Evolutionary conservation across 1,284 basidiomycete species (phyloP), one percentile per base, ranked within the genome.

Genomic region (Coniferiporia weirii): DNA sequence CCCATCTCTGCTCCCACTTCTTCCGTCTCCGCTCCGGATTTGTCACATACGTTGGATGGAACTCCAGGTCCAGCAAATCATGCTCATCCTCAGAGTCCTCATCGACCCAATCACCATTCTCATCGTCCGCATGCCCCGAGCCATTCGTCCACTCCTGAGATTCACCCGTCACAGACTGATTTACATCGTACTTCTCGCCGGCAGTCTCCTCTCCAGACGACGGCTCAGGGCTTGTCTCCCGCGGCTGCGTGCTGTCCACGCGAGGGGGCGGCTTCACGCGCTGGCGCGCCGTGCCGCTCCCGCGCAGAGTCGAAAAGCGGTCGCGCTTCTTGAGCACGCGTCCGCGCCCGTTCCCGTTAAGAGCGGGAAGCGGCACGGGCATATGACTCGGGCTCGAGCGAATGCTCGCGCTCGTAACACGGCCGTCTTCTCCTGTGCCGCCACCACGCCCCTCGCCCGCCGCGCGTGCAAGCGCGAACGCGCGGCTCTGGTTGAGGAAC

Each of bases 301-400:
- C 44, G 34, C 57, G 57, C 35, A 61, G 12, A 52, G 73, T 75
- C 10, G 57, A 45, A n/a, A 73, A 72, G 27, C 67, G 70, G 60
- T 76, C 73, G 7, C 72, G 70, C 17, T 70, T 65, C 54, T 75
- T 75, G 53, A 73, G 48, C 4, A 71, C 70, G 6, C 72, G 72
- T 4, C 69, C 70, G 10, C 75, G 71, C 15, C 53, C 45, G 27
- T 51, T 36, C 15, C 53, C 45, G 27, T 51, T 36, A 46, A 68
- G 63, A 3, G 67, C 68, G 27, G 67, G 69, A 6, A 78, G 72
- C n/a, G 78, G 74, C 17, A 90, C 72, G 0, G 86, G 87, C 66
- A 89, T 83, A 65, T 90, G 86, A 65, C 85, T 89, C 4, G 88
- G 88, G 66, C 86, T 89, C 2, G 85, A 87, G 58, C 81, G 82